Evolutionary conservation across 306 rosid species (phyloP), one percentile per base, ranked within the genome.

Genomic region (Morella rubra): DNA sequence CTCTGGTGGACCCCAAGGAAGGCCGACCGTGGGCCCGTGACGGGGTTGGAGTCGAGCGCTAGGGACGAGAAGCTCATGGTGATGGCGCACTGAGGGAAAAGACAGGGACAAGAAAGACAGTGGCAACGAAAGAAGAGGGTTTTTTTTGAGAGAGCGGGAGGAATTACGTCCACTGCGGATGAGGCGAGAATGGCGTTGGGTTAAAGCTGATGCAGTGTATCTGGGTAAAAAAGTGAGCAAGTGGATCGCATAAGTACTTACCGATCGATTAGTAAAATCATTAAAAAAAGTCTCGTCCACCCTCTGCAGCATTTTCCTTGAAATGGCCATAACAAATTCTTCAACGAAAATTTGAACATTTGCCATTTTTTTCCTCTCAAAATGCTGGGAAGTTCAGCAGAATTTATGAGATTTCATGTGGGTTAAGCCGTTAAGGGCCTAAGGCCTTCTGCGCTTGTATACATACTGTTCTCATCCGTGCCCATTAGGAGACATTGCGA

Each of bases 31-130:
- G 87, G 77, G 58, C 72, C 69, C 72, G 76, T 55, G 77, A 88
- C 52, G 9, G 93, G 76, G 77, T 71, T 89, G 59, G 92, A 72
- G 68, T 89, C 85, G 27, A 89, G 67, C 5, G 87, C 46, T 40
- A 87, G 87, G 37, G 93, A 84, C 13, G 92, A 92, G 82, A 88
- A 69, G 82, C 52, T 89, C 97, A 92, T 94, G 75, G 45, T 54
- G 58, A 47, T 37, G 22, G 4, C 7, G 15, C 54, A 73, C 59
- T 44, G 40, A n/a, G 73, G 53, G 49, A n/a, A 60, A 8, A 62
- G 45, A n/a, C 49, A 59, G 4, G 5, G 58, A 18, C 14, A 11
- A 54, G 59, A 8, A 22, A 58, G 24, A 11, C 16, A 49, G 53
- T 12, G 53, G 16, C 14, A 11, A 14, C 52, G 52, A 49, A 49